Evolutionary conservation across 805 yeast species (phyloP).

Genomic region (Hanseniaspora valbyensis): DNA sequence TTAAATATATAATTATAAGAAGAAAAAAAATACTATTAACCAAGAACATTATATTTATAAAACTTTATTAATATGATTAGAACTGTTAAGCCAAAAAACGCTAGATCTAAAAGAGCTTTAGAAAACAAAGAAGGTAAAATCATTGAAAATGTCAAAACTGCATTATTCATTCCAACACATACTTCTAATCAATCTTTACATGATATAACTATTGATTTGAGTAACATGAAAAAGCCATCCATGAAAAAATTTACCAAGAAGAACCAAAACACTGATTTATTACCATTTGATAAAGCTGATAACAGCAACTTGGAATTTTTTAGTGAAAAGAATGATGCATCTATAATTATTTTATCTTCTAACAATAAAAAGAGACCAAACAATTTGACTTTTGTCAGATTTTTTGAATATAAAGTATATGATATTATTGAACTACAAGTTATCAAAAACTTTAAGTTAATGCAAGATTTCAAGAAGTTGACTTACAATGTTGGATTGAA

Average conservation of each 20-base stretch:
- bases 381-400: conserved; percentile 75
- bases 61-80: conserved; percentile 24
- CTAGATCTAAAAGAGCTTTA: conserved; percentile 88
- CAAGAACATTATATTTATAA: too few relatives aligned
- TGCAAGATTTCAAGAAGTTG: conserved; percentile 65
- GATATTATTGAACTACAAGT: conserved; percentile 88
- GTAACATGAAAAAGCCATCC: conserved; percentile 84
- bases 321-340: conserved; percentile 86
- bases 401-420: conserved; percentile 79
- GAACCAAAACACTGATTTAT: conserved; percentile 48
- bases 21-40: too few relatives aligned
- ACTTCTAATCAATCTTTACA: conserved; percentile 69
- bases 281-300: conserved; percentile 81
- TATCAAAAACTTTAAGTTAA: conserved; percentile 54
- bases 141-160: conserved; percentile 80
- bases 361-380: conserved; percentile 88
- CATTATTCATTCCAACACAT: conserved; percentile 83
- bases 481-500: conserved; percentile 83
- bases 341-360: conserved; percentile 67
- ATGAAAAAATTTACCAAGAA: conserved; percentile 78
- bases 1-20: not conserved
- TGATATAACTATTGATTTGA: conserved; percentile 78
- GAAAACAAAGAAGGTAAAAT: conserved; percentile 81
- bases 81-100: conserved; percentile 76
- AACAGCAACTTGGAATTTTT: conserved; percentile 68